These are phyloP conservation scores for Penicillium frequentans DNA, from an alignment of 2,329 filamentous ascomycete genomes.

Conservation along the genomic window DNA sequence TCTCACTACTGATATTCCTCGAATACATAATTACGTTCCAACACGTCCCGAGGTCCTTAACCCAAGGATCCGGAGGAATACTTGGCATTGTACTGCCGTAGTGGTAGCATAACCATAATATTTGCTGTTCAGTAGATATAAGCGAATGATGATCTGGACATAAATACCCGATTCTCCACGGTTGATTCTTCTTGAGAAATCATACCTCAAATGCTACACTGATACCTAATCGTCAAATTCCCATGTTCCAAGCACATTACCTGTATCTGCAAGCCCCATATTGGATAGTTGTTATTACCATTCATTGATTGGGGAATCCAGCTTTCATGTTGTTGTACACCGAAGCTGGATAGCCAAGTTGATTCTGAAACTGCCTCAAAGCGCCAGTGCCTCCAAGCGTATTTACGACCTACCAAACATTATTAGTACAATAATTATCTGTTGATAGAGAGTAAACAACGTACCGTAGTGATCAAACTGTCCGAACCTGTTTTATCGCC, in stretches of 20 bases:
- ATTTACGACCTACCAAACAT: slow-evolving; percentile 30
- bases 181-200: too few relatives aligned
- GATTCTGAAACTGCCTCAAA: slow-evolving; percentile 51
- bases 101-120: neutral
- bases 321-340: slow-evolving; percentile 54
- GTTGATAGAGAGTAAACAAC: neutral
- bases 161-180: neutral
- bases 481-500: slow-evolving; percentile 65
- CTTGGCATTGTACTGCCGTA: neutral
- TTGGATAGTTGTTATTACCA: neutral
- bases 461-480: slow-evolving; percentile 65
- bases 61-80: too few relatives aligned
- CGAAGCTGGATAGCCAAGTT: slow-evolving; percentile 52
- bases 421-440: neutral
- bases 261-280: neutral
- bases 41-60: too few relatives aligned
- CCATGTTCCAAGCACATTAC: neutral
- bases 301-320: slow-evolving; percentile 15
- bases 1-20: too few relatives aligned
- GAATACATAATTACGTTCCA: too few relatives aligned
- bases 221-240: neutral
- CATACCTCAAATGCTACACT: neutral
- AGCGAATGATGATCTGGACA: neutral
- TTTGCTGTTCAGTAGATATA: neutral
- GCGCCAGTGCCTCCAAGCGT: slow-evolving; percentile 30